These are phyloP conservation scores for Sindora glabra DNA, from an alignment of 306 rosid species.

Conservation along the genomic window DNA sequence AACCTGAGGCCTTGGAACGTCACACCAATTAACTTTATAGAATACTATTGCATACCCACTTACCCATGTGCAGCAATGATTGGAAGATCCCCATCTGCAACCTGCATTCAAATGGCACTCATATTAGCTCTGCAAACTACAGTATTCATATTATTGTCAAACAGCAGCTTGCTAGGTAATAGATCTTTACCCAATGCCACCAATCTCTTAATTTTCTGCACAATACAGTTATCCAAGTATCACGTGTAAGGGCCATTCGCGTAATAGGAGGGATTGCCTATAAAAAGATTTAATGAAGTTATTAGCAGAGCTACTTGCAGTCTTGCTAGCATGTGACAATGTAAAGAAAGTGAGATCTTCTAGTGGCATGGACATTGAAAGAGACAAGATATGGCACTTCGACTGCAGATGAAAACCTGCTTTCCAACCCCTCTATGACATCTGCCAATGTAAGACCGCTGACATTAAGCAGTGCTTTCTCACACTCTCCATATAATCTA, in stretches of 20 bases:
- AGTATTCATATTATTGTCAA: constrained; percentile 6
- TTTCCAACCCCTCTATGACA: constrained; percentile 13
- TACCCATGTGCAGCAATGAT: constrained; percentile 97
- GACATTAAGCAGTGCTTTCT: constrained; percentile 8
- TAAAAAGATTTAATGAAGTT: constrained; percentile 19
- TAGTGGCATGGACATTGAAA: constrained; percentile 2
- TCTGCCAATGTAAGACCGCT: neutral
- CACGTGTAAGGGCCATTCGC: constrained; percentile 95
- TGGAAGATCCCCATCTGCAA: constrained; percentile 94
- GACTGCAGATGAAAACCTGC: neutral
- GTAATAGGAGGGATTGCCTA: constrained; percentile 98
- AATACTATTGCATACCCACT: constrained; percentile 21
- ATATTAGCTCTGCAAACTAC: constrained; percentile 23
- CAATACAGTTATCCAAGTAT: constrained; percentile 91
- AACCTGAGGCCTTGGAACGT: constrained; percentile 25
- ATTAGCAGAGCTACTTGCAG: constrained; percentile 17
- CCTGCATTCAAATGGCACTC: constrained; percentile 46
- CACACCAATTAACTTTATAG: constrained; percentile 11
- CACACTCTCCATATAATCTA: neutral
- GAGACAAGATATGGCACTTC: constrained; percentile 1
- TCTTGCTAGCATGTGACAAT: constrained; percentile 1
- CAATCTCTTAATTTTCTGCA: constrained; percentile 98
- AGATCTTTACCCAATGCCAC: constrained; percentile 94
- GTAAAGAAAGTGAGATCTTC: neutral
- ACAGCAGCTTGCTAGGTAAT: constrained; percentile 17